Conservation (phyloP, 2,329 filamentous ascomycete species). For the Ophiostoma triangulosporum region DNA sequence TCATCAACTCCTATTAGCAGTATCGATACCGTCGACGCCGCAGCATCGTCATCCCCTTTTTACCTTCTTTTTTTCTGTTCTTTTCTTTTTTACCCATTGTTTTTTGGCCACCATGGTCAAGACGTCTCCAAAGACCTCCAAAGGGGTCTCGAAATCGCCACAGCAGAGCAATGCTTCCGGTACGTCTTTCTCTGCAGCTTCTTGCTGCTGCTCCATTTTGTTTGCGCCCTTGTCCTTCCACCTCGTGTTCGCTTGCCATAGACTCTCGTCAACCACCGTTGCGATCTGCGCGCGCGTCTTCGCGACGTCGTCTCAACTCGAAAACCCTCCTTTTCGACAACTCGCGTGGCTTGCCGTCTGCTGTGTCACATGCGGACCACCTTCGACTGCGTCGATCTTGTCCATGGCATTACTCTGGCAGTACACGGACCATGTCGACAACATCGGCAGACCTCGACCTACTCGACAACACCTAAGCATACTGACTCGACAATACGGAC, state of each 20-base stretch:
- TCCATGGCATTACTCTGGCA: neutral
- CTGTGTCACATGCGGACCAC: neutral
- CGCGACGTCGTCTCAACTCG: neutral
- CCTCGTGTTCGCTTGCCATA: neutral
- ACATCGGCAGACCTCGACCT: neutral
- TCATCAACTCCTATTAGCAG: neutral
- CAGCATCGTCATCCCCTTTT: neutral
- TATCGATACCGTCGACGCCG: neutral
- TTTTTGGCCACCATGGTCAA: conserved; percentile 30
- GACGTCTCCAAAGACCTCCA: conserved; percentile 25
- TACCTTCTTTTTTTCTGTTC: neutral
- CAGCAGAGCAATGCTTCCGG: conserved; percentile 31
- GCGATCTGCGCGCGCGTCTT: neutral
- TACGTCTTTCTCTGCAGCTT: conserved; percentile 19
- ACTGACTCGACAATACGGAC: too few relatives aligned
- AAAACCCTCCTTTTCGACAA: too few relatives aligned
- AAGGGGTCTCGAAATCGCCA: conserved; percentile 33
- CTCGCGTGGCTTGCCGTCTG: neutral
- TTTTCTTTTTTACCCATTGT: neutral
- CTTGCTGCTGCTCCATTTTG: conserved; percentile 1
- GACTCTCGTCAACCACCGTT: neutral
- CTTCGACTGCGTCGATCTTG: neutral
- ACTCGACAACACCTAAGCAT: too few relatives aligned
- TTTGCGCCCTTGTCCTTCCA: neutral
- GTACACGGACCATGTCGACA: too few relatives aligned